phyloP scores from a whole-genome alignment of 2,329 filamentous ascomycete genomes.

The Zymoseptoria crescenta region DNA sequence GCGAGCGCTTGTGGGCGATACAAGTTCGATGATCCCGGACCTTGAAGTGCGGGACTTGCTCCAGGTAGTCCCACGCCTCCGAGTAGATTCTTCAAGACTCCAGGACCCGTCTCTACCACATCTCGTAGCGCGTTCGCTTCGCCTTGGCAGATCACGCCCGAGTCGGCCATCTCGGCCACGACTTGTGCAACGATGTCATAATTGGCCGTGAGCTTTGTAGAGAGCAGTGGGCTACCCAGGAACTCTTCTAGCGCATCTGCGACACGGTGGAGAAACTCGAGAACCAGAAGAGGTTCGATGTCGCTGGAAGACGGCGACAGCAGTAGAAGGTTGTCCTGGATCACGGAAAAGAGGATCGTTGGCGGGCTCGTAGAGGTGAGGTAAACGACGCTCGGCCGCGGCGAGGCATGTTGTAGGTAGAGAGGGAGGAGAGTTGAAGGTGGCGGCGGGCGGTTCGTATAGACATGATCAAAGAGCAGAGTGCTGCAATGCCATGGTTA shows the following conservation, averaged over 20 bases:
- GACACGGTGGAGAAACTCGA: conserved; percentile 90
- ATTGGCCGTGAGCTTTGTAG: conserved; percentile 76
- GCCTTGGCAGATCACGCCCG: conserved; percentile 77
- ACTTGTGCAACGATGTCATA: conserved; percentile 94
- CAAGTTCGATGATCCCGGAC: conserved; percentile 12
- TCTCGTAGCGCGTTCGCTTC: conserved; percentile 90
- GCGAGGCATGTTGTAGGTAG: conserved; percentile 73
- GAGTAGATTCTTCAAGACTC: conserved; percentile 79
- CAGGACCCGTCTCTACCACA: conserved; percentile 75
- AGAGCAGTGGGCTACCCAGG: conserved; percentile 75
- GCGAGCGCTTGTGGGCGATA: conserved; percentile 9
- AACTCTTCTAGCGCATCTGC: conserved; percentile 93
- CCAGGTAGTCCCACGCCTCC: conserved; percentile 79
- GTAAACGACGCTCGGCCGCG: conserved; percentile 80
- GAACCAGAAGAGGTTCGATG: conserved; percentile 76
- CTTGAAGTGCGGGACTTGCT: conserved; percentile 21
- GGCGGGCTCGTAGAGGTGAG: conserved; percentile 74
- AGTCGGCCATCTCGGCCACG: conserved; percentile 93
- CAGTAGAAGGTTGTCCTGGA: conserved; percentile 81
- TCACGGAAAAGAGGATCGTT: conserved; percentile 78
- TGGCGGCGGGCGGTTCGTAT: conserved; percentile 71
- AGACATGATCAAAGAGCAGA: conserved; percentile 80
- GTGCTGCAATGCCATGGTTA: conserved; percentile 46
- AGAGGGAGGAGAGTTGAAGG: conserved; percentile 70
- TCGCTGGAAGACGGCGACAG: conserved; percentile 78